These are phyloP conservation scores for Coleophoma crateriformis DNA, from an alignment of 2,329 filamentous ascomycete genomes.

Conservation along the genomic window DNA sequence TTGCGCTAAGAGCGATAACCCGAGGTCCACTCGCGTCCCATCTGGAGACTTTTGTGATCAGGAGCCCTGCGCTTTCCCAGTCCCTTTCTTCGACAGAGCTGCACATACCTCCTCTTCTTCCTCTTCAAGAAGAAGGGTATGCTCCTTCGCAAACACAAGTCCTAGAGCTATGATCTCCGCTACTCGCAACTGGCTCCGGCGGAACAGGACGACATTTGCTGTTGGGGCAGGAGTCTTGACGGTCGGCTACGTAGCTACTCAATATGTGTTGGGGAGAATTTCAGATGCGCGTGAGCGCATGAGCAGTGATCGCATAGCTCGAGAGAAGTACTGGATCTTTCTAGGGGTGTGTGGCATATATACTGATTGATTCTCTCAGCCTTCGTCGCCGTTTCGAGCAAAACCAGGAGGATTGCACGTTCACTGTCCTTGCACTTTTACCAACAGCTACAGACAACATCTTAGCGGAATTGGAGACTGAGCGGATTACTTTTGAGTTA, in stretches of 20 bases:
- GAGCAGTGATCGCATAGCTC: slow-evolving; percentile 91
- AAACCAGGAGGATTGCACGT: slow-evolving; percentile 98
- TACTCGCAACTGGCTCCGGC: slow-evolving; percentile 84
- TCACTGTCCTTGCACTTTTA: slow-evolving; percentile 91
- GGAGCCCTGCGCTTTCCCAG: too few relatives aligned
- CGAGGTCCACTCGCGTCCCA: too few relatives aligned
- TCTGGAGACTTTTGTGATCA: neutral
- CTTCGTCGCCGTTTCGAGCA: slow-evolving; percentile 94
- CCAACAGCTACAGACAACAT: slow-evolving; percentile 90
- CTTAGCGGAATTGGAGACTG: slow-evolving; percentile 80
- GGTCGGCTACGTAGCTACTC: slow-evolving; percentile 83
- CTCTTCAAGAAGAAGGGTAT: slow-evolving; percentile 6
- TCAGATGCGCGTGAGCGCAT: slow-evolving; percentile 92
- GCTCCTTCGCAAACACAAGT: slow-evolving; percentile 6
- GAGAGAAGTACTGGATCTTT: slow-evolving; percentile 72
- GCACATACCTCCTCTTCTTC: neutral
- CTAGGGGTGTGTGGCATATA: neutral
- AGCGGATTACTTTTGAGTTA: slow-evolving; percentile 87
- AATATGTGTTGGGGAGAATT: slow-evolving; percentile 89
- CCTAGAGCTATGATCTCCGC: slow-evolving; percentile 53
- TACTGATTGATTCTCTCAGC: slow-evolving; percentile 40
- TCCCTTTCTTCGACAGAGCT: too few relatives aligned
- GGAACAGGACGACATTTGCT: slow-evolving; percentile 85
- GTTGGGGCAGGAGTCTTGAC: slow-evolving; percentile 84
- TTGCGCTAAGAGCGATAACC: too few relatives aligned